These are phyloP conservation scores for Scheffersomyces cryptocercus DNA, from an alignment of 1,139 yeast genomes.

Conservation along the genomic window DNA sequence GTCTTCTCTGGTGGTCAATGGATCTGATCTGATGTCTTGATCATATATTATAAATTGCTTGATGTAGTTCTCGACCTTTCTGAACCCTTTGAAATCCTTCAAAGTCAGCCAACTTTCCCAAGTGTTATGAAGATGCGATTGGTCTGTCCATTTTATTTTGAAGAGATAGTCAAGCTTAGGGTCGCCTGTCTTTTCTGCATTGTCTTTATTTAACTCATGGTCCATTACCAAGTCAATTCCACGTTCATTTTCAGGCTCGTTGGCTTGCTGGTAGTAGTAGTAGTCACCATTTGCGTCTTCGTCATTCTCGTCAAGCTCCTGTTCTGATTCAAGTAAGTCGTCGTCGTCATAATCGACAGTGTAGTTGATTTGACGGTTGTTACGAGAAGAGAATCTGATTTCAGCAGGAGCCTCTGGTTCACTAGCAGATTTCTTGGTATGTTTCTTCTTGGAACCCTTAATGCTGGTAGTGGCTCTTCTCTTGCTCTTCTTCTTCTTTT, in stretches of 20 bases:
- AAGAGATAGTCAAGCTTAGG: constrained; percentile 64
- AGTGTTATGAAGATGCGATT: constrained; percentile 91
- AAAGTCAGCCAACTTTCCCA: constrained; percentile 80
- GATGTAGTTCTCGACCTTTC: constrained; percentile 88
- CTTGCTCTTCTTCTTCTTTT: constrained; percentile 11
- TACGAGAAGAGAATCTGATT: constrained; percentile 76
- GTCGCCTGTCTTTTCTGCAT: constrained; percentile 44
- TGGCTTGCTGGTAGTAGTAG: constrained; percentile 39
- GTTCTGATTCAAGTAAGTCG: constrained; percentile 58
- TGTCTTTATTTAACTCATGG: constrained; percentile 44
- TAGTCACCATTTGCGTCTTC: constrained; percentile 34
- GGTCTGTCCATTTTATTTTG: constrained; percentile 82
- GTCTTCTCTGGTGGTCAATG: constrained; percentile 83
- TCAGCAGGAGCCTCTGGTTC: constrained; percentile 31
- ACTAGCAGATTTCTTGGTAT: constrained; percentile 7
- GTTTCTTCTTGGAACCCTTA: constrained; percentile 5
- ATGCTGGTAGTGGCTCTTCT: constrained; percentile 1
- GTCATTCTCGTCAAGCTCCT: constrained; percentile 40
- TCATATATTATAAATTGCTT: constrained; percentile 74
- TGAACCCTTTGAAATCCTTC: constrained; percentile 65
- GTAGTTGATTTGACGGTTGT: constrained; percentile 68
- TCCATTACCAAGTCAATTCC: constrained; percentile 57
- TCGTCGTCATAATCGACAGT: constrained; percentile 73
- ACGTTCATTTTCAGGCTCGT: constrained; percentile 37
- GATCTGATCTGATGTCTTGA: constrained; percentile 73